A percentile compares a stretch with the other conserved stretches of the same genome.
phyloP scores from a whole-genome alignment of 2,329 filamentous ascomycete genomes.

The Fusarium proliferatum region DNA sequence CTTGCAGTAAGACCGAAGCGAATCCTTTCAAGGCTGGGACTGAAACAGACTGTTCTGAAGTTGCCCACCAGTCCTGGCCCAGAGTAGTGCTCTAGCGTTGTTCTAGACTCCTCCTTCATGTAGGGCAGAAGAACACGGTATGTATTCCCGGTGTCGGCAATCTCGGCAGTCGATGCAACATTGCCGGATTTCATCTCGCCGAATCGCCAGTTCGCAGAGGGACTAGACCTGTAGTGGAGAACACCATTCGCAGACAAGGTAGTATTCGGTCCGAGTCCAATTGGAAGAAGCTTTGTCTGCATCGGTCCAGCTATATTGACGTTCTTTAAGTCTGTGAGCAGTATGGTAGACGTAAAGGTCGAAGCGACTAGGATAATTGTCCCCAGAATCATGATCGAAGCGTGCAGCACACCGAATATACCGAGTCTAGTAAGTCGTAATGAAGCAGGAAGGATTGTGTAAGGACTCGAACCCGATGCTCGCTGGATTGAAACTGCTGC shows the following conservation, averaged over 20 bases:
- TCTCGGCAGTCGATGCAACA: not conserved
- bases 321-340: not conserved
- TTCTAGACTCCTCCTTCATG: not conserved
- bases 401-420: accelerated
- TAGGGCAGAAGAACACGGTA: not conserved
- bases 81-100: not conserved
- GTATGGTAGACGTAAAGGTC: not conserved
- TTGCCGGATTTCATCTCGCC: too few species aligned
- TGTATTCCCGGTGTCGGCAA: not conserved
- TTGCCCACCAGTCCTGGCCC: not conserved
- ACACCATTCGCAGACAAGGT: not conserved
- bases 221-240: not conserved
- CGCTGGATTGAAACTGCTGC: not conserved
- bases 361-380: not conserved
- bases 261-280: not conserved
- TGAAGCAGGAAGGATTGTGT: not conserved
- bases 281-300: not conserved
- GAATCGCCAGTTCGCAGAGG: not conserved
- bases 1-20: too few species aligned
- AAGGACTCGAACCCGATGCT: not conserved
- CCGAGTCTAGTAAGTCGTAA: accelerated
- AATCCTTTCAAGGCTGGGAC: not conserved
- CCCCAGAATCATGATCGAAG: accelerated
- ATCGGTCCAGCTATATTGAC: not conserved
- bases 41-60: not conserved